These are phyloP conservation scores for Pseudogymnoascus verrucosus DNA, from an alignment of 2,329 filamentous ascomycete species.

Conservation along the genomic window DNA sequence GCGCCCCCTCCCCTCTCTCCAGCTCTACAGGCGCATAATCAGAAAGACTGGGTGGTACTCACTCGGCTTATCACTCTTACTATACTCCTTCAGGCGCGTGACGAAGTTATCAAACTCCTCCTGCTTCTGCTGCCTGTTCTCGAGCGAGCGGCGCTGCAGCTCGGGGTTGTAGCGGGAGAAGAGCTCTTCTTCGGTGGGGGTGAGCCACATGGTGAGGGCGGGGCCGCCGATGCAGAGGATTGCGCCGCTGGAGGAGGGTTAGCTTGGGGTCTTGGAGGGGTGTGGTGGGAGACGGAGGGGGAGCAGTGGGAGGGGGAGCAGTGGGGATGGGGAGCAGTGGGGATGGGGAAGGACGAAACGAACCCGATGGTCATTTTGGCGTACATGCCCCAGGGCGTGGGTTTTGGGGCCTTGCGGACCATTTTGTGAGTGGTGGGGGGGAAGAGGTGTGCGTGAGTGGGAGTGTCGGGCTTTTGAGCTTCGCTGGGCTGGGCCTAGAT, in stretches of 20 bases:
- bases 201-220: constrained; percentile 69
- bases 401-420: too few species aligned
- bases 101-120: constrained; percentile 90
- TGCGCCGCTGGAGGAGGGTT: constrained; percentile 49
- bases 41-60: constrained; percentile 30
- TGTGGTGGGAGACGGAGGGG: too few species aligned
- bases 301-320: too few species aligned
- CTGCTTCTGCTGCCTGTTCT: constrained; percentile 64
- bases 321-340: too few species aligned
- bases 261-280: too few species aligned
- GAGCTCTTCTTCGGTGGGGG: constrained; percentile 84
- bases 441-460: too few species aligned
- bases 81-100: constrained; percentile 72
- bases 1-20: neutral
- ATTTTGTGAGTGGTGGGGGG: too few species aligned
- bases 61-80: constrained; percentile 89
- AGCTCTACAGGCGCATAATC: neutral
- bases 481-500: too few species aligned
- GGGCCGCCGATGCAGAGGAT: constrained; percentile 71
- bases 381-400: too few species aligned
- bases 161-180: constrained; percentile 91
- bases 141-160: constrained; percentile 80
- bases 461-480: too few species aligned
- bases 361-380: too few species aligned
- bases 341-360: too few species aligned